Evolutionary conservation across 768 basidiomycete genomes (phyloP), one percentile per base, ranked within the genome.

Genomic region (Phallus indusiatus): DNA sequence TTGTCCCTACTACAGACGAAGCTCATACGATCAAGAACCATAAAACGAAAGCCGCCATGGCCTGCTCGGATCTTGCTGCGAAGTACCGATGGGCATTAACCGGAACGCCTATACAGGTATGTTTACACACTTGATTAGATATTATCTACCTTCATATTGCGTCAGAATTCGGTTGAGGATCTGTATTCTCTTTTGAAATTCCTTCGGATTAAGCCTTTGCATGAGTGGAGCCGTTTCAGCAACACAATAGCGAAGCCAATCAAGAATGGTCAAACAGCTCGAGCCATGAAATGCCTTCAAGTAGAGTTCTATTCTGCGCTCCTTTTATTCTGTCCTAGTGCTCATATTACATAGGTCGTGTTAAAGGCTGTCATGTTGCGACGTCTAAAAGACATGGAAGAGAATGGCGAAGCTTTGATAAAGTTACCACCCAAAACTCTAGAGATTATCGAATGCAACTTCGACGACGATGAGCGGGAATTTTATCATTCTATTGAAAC

Each of bases 11-110:
- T 21, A n/a, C 54, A 90, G 94, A 96, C 67, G 93, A 96, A 67
- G 94, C 94, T 0, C 94, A 96, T 68, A 90, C 87, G 65, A 95
- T 96, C 75, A 95, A 94, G 76, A 92, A 94, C 66, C 77, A 82
- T 53, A 84, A 78, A 36, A 89, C 86, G 0, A 88, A 91, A 67
- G 81, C 81, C 33, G 83, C 90, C 5, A 65, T 84, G 37, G 92
- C 90, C 0, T 91, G 90, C 61, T 88, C 83, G 61, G 86, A 77
- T 6, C 75, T 95, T n/a, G 70, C 84, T 51, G 79, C 81, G 14
- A 90, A 88, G 66, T 93, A 80, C 70, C 78, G 89, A 55, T 96
- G 94, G 94, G 90, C 86, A 69, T 72, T 94, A 58, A 94, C 90
- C 6, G 93, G 88, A 28, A 90, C 88, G 18, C 87, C 88, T 0